Conservation (phyloP, 2,329 filamentous ascomycete species). For the Seiridium unicorne region DNA sequence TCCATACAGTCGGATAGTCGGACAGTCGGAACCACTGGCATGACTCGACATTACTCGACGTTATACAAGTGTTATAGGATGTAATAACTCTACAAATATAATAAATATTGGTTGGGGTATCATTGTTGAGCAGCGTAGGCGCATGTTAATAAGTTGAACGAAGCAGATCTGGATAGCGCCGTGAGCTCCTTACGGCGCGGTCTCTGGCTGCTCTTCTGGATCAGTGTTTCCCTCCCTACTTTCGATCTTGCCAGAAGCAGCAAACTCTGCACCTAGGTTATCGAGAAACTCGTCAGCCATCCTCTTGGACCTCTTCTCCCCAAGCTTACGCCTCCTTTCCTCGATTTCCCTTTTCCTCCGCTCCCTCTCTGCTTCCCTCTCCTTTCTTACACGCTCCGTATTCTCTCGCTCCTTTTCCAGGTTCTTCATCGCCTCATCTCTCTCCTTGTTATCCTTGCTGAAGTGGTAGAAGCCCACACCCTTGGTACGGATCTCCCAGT, state of each 20-base stretch:
- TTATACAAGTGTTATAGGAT: too few species aligned
- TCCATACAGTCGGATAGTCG: too few species aligned
- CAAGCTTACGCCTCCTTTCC: constrained; percentile 60
- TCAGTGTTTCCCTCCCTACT: background rate
- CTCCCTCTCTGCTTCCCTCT: constrained; percentile 55
- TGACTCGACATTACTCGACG: too few species aligned
- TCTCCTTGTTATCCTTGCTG: constrained; percentile 66
- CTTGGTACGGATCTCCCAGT: constrained; percentile 78
- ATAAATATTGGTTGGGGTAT: too few species aligned
- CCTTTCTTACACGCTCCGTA: constrained; percentile 63
- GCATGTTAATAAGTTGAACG: too few species aligned
- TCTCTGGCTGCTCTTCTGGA: background rate
- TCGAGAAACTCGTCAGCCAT: constrained; percentile 34
- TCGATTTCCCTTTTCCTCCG: constrained; percentile 63
- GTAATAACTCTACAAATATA: too few species aligned
- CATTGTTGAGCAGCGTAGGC: too few species aligned
- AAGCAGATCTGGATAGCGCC: background rate
- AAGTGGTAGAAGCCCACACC: constrained; percentile 93
- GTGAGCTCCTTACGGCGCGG: background rate
- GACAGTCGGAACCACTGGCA: too few species aligned
- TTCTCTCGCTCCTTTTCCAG: constrained; percentile 65
- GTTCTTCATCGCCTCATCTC: constrained; percentile 70
- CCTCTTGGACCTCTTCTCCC: constrained; percentile 44
- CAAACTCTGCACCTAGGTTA: constrained; percentile 29
- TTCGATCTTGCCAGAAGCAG: constrained; percentile 2